Conservation (phyloP, 306 rosid species). For the Chamaecrista fasciculata region DNA sequence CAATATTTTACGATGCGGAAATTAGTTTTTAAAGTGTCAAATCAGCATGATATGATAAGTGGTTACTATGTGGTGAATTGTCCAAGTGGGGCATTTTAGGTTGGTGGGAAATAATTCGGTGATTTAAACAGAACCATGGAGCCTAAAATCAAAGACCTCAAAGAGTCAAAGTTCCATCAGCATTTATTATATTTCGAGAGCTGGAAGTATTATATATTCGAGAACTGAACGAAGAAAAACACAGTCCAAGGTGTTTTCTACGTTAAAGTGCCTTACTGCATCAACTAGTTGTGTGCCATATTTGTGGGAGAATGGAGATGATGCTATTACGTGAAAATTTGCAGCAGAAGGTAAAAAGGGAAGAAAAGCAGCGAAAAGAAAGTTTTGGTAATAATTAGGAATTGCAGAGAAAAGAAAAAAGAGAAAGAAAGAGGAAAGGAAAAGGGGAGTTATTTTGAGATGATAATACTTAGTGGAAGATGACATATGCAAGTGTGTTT, state of each 20-base stretch:
- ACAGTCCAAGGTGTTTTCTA: not conserved
- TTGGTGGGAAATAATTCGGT: not conserved
- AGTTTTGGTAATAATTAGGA: conserved; percentile 54
- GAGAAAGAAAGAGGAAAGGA: conserved; percentile 50
- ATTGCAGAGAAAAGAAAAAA: too few relatives aligned
- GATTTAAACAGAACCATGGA: not conserved
- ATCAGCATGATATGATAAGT: not conserved
- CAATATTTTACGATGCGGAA: not conserved
- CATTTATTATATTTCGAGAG: not conserved
- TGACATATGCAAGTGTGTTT: conserved; percentile 66
- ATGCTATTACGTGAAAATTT: conserved; percentile 30
- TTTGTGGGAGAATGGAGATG: conserved; percentile 26
- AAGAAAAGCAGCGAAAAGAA: conserved; percentile 50
- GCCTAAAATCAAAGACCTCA: not conserved
- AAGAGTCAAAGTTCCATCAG: not conserved
- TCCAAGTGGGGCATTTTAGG: not conserved
- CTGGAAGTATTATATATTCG: not conserved
- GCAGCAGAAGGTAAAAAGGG: conserved; percentile 44
- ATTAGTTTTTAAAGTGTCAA: not conserved
- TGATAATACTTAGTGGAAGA: conserved; percentile 80
- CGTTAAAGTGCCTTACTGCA: conserved; percentile 2
- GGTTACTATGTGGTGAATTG: not conserved
- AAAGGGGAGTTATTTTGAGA: conserved; percentile 48
- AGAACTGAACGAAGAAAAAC: not conserved
- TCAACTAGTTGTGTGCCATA: not conserved